These are phyloP conservation scores for Lentithecium fluviatile DNA, from an alignment of 495 filamentous ascomycete species.

Conservation along the genomic window DNA sequence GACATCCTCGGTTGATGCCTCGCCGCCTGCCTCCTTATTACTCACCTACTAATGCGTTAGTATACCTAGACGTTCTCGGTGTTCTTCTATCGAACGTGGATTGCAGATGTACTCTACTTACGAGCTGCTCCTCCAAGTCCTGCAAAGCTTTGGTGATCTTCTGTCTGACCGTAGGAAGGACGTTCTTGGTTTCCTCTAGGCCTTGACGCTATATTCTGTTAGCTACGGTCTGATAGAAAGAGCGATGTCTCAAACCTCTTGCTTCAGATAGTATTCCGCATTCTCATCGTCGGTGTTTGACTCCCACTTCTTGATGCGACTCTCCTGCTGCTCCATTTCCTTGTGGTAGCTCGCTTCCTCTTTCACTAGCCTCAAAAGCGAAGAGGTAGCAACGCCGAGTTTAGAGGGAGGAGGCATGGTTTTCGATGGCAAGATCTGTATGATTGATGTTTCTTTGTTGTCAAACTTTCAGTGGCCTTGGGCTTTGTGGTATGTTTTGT, in stretches of 20 bases:
- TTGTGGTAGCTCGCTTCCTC: conserved; percentile 87
- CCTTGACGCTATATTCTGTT: conserved; percentile 60
- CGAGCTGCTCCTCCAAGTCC: conserved; percentile 65
- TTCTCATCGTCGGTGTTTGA: conserved; percentile 49
- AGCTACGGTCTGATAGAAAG: background rate
- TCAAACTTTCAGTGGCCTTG: conserved; percentile 1
- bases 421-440: background rate
- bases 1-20: conserved; percentile 39
- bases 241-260: conserved; percentile 62
- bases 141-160: conserved; percentile 66
- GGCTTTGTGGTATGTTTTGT: conserved; percentile 3
- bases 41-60: conserved; percentile 34
- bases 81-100: no score
- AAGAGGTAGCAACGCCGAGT: conserved; percentile 69
- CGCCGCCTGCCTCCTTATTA: conserved; percentile 40
- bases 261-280: conserved; percentile 65
- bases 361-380: conserved; percentile 79
- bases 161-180: conserved; percentile 66
- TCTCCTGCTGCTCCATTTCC: conserved; percentile 70
- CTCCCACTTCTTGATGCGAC: conserved; percentile 66
- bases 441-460: background rate
- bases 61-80: background rate
- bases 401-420: conserved; percentile 70
- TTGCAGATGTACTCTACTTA: conserved; percentile 41
- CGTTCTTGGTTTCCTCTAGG: conserved; percentile 75